These are phyloP conservation scores for Trichophyton schoenleinii DNA, from an alignment of 2,329 filamentous ascomycete genomes.

Conservation along the genomic window DNA sequence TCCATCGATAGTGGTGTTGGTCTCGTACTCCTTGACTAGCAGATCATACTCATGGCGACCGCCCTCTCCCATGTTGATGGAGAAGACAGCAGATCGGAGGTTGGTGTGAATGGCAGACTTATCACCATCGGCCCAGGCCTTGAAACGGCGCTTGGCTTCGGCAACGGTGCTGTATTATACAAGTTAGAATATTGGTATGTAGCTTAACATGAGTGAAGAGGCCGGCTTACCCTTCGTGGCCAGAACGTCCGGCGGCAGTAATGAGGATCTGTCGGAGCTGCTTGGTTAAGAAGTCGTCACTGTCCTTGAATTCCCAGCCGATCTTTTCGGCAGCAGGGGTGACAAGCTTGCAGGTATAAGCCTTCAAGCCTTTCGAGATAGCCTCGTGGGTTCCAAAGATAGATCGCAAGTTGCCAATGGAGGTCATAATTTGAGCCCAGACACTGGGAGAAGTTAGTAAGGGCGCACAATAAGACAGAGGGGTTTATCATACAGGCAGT, in stretches of 20 bases:
- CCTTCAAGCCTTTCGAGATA: slow-evolving; percentile 60
- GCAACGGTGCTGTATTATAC: slow-evolving; percentile 44
- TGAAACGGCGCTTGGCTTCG: slow-evolving; percentile 68
- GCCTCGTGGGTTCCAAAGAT: slow-evolving; percentile 67
- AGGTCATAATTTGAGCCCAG: slow-evolving; percentile 72
- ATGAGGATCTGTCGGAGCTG: slow-evolving; percentile 76
- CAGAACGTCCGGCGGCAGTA: slow-evolving; percentile 57
- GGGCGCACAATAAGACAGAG: not conserved
- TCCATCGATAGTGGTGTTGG: slow-evolving; percentile 74
- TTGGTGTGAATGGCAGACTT: slow-evolving; percentile 64
- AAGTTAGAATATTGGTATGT: slow-evolving; percentile 1
- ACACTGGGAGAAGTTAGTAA: slow-evolving; percentile 40
- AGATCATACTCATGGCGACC: slow-evolving; percentile 56
- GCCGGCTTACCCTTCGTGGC: slow-evolving; percentile 55
- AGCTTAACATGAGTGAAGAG: not conserved
- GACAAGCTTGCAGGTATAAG: slow-evolving; percentile 67
- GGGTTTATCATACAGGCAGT: slow-evolving; percentile 51
- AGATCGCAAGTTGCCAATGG: slow-evolving; percentile 64
- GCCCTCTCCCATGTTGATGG: slow-evolving; percentile 62
- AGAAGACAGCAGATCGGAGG: slow-evolving; percentile 68
- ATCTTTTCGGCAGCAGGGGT: slow-evolving; percentile 61
- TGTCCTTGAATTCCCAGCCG: slow-evolving; percentile 70
- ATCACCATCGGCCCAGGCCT: slow-evolving; percentile 56
- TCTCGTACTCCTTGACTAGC: slow-evolving; percentile 74
- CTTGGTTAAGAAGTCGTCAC: slow-evolving; percentile 69